Evolutionary conservation across 2,329 filamentous ascomycete species (phyloP), one percentile per base, ranked within the genome.

Genomic region (Sclerotinia subarctica): DNA sequence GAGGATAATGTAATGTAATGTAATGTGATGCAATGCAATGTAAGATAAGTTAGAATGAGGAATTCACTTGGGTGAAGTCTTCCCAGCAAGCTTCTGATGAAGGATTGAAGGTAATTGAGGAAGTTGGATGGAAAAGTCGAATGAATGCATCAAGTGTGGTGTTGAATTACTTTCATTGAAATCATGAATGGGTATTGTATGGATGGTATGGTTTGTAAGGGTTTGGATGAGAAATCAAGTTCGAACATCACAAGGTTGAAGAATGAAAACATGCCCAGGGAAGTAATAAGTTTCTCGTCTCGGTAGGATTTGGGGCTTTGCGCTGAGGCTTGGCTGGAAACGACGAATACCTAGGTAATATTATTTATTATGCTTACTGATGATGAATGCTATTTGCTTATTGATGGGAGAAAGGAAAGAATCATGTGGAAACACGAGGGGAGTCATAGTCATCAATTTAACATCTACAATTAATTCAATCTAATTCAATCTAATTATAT

Each of bases 1-100:
- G 58, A 60, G 6, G 58, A 60, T 24, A 60, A 60, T 35, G 58
- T 49, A 24, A 42, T 53, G 51, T 32, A 51, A 53, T 38, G 32
- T 32, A 21, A 19, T 26, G 52, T 32, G 38, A 38, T 49, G 3
- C 3, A 46, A 46, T 13, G n/a, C 24, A 59, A 24, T 7, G 56
- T 59, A 17, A 42, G 38, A 42, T n/a, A 21, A n/a, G 46, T 47
- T 47, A 19, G 51, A 32, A 32, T 47, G 4, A 24, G 19, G 29
- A 19, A 35, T 44, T 21, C 26, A 24, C 13, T 15, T 21, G 24
- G 32, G 42, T 59, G 44, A 52, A 52, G 64, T n/a, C 4, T 29
- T 21, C 2, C 35, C 1, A 35, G 21, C n/a, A 10, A 26, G 35
- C n/a, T 24, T 19, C 19, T 21, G 59, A 63, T 19, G 46, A 35